Conservation (phyloP, 192 early-diverging fungal species). For the Coemansia asiatica region DNA sequence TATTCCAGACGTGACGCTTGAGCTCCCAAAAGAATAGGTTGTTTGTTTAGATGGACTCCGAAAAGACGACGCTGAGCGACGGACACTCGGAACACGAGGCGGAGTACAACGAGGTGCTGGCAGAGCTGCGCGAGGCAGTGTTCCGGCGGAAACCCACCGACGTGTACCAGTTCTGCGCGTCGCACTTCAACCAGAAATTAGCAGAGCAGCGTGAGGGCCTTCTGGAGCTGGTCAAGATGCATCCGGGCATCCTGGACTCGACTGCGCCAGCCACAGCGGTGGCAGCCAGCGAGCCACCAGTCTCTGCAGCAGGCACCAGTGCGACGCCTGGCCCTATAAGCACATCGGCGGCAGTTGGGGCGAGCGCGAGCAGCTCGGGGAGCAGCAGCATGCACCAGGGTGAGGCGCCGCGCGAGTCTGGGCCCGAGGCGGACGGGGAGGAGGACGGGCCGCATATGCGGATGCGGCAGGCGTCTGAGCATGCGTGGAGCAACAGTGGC, state of each 20-base stretch:
- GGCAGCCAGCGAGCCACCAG: constrained; percentile 2
- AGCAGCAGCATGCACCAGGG: constrained; percentile 17
- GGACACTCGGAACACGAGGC: constrained; percentile 46
- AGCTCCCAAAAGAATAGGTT: too few species aligned
- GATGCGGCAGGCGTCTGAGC: constrained; percentile 55
- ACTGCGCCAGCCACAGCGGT: constrained; percentile 4
- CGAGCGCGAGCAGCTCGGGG: constrained; percentile 2
- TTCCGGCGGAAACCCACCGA: constrained; percentile 77
- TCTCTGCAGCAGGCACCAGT: constrained; percentile 9
- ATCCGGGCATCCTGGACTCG: constrained; percentile 41
- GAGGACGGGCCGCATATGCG: constrained; percentile 44
- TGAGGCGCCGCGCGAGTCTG: constrained; percentile 45
- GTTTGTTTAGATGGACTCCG: constrained; percentile 36
- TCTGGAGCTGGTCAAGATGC: constrained; percentile 49
- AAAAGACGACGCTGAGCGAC: constrained; percentile 50
- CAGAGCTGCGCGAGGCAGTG: constrained; percentile 81
- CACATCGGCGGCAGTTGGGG: neutral
- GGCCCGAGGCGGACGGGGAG: constrained; percentile 36
- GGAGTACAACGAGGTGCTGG: constrained; percentile 65
- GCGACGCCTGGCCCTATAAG: constrained; percentile 8
- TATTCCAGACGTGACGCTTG: too few species aligned
- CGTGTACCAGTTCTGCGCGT: constrained; percentile 89
- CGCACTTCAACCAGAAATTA: constrained; percentile 85
- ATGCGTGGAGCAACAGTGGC: constrained; percentile 47
- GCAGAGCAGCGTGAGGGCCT: constrained; percentile 69